Evolutionary conservation across 164 flowering plant genomes (phyloP).

Genomic region (Sextonia rubra): DNA sequence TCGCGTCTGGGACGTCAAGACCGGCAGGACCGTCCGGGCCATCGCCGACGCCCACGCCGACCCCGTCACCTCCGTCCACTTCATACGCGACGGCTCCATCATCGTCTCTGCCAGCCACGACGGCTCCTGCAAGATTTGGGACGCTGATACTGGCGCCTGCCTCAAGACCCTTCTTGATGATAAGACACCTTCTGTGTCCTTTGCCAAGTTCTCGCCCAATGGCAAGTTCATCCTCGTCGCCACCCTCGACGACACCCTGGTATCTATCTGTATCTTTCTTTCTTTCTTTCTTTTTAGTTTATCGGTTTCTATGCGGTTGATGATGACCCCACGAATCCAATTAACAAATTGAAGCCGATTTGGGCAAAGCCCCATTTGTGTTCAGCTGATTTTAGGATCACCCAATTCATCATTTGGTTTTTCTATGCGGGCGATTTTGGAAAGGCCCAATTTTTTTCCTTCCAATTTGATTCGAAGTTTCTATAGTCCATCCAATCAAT

Average conservation of each 20-base stretch:
- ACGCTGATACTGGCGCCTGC: conserved; percentile 47
- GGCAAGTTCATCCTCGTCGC: conserved; percentile 95
- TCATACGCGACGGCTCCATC: conserved; percentile 77
- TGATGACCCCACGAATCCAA: too few species aligned
- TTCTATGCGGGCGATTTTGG: too few species aligned
- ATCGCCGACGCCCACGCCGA: conserved; percentile 53
- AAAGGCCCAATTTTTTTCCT: too few species aligned
- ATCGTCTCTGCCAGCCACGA: conserved; percentile 88
- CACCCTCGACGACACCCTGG: conserved; percentile 83
- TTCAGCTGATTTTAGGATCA: neutral
- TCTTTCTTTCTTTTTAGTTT: neutral
- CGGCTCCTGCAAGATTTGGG: conserved; percentile 96
- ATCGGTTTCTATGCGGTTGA: neutral
- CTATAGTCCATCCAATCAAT: too few species aligned
- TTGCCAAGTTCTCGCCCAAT: conserved; percentile 86
- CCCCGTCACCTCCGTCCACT: conserved; percentile 82
- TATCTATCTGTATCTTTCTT: conserved; percentile 28
- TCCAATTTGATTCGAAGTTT: too few species aligned
- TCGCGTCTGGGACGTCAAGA: conserved; percentile 87
- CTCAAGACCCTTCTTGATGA: conserved; percentile 70
- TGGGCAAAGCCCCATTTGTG: too few species aligned
- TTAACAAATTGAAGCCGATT: too few species aligned
- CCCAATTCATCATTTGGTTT: neutral
- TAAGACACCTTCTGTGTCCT: conserved; percentile 67
- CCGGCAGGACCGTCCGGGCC: conserved; percentile 49